These are phyloP conservation scores for Zostera marina DNA, from an alignment of 116 monocot genomes.

Conservation along the genomic window DNA sequence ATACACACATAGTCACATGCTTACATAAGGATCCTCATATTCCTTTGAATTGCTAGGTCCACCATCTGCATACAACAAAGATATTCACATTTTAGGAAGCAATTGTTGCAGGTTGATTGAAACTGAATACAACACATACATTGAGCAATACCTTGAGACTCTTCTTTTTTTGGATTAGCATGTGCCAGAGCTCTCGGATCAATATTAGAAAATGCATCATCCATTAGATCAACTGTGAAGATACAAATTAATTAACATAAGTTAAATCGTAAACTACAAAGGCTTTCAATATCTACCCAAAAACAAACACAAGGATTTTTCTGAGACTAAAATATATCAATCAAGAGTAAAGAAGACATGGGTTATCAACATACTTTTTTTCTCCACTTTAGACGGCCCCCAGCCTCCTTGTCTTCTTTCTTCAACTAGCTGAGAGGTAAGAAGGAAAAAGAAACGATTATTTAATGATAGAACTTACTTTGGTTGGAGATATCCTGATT, in stretches of 20 bases:
- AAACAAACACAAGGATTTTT: no score
- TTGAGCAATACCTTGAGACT: background rate
- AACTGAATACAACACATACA: background rate
- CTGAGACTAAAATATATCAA: no score
- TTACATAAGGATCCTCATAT: slow-evolving; percentile 7
- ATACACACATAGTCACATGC: no score
- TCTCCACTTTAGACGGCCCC: no score
- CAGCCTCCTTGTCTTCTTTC: no score
- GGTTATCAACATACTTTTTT: no score
- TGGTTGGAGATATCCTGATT: no score
- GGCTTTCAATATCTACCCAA: background rate
- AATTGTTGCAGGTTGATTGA: background rate
- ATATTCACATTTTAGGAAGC: background rate
- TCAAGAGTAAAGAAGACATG: no score
- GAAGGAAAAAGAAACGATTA: no score
- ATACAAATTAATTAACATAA: background rate
- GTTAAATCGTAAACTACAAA: background rate
- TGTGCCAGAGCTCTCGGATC: slow-evolving; percentile 1
- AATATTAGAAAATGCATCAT: slow-evolving; percentile 8
- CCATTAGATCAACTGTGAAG: slow-evolving; percentile 1
- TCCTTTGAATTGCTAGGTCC: background rate
- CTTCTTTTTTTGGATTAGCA: background rate
- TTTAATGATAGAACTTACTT: no score
- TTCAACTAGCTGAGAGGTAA: no score
- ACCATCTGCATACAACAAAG: slow-evolving; percentile 1